Evolutionary conservation across 192 early-diverging fungal species (phyloP), one percentile per base, ranked within the genome.

Genomic region (Coemansia sp.): DNA sequence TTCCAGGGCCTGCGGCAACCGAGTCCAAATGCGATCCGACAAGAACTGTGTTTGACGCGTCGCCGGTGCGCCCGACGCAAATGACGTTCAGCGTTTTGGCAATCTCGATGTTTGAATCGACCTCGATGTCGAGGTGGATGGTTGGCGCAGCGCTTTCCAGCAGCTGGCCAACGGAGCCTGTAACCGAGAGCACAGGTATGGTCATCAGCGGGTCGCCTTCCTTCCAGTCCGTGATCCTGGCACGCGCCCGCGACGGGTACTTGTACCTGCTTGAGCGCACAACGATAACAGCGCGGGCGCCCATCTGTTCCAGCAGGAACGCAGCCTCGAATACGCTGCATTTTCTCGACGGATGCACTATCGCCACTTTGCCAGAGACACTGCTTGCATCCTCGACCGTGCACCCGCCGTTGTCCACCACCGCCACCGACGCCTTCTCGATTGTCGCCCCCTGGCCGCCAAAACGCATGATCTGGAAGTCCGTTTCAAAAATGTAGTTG

Each of bases 21-120:
- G 87, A 88, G 66, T 90, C 89, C 62, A 87, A 63, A 59, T 90
- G 89, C 23, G 87, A 80, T 36, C 89, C 89, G 22, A 88, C 66
- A 5, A 90, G 72, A 14, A 88, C 69, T 2, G 85, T 87, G 65
- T 74, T 84, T 22, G 66, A 38, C 2, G 75, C 62, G 25, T 84
- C 56, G 38, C 83, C 83, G 11, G 48, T 65, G 36, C 84, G 76
- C 36, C 82, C 84, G n/a, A 76, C 75, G 46, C 87, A 88, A 22
- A 89, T 58, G 11, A 88, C 76, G 49, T 90, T 90, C 74, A 83
- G 85, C 14, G 88, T 90, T n/a, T 79, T 65, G 55, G 77, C 84
- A n/a, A 86, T 42, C 4, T 83, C 79, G 55, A 83, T 74, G 15
- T 66, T 71, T 38, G 83, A 83, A 57, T 81, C 65, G 10, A 85